These are phyloP conservation scores for Ceratocystiopsis sp. DNA, from an alignment of 2,329 filamentous ascomycete genomes.

Conservation along the genomic window DNA sequence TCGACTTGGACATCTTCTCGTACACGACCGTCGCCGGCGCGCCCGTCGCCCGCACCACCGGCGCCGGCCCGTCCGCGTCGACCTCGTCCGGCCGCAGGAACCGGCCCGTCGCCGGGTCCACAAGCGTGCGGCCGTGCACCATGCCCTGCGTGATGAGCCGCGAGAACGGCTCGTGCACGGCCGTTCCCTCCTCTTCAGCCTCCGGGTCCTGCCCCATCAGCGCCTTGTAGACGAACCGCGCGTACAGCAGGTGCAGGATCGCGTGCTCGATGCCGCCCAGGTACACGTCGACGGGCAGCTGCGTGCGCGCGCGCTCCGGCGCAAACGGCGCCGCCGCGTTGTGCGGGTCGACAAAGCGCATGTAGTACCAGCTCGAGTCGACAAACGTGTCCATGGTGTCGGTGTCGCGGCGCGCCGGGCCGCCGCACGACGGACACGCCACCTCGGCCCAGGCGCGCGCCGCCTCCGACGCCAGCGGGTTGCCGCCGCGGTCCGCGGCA, in stretches of 20 bases:
- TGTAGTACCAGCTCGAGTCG: slow-evolving; percentile 87
- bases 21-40: slow-evolving; percentile 44
- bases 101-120: slow-evolving; percentile 54
- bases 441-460: slow-evolving; percentile 60
- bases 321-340: slow-evolving; percentile 47
- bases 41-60: slow-evolving; percentile 45
- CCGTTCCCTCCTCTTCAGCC: slow-evolving; percentile 1
- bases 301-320: slow-evolving; percentile 32
- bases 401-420: slow-evolving; percentile 61
- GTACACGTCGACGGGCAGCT: slow-evolving; percentile 71
- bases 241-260: slow-evolving; percentile 76
- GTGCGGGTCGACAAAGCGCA: slow-evolving; percentile 57
- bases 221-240: slow-evolving; percentile 82
- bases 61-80: slow-evolving; percentile 40
- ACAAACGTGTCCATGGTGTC: slow-evolving; percentile 97
- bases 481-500: slow-evolving; percentile 53
- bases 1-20: slow-evolving; percentile 94
- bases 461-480: slow-evolving; percentile 54
- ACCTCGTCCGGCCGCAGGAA: slow-evolving; percentile 67
- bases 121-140: slow-evolving; percentile 77
- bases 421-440: slow-evolving; percentile 55
- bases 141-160: slow-evolving; percentile 79
- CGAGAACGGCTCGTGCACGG: slow-evolving; percentile 57
- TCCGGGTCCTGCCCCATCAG: slow-evolving; percentile 37
- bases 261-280: slow-evolving; percentile 82